Evolutionary conservation across 176 grass and related monocot genomes (phyloP), one percentile per base, ranked within the genome.

Genomic region (Eremochloa ophiuroides): DNA sequence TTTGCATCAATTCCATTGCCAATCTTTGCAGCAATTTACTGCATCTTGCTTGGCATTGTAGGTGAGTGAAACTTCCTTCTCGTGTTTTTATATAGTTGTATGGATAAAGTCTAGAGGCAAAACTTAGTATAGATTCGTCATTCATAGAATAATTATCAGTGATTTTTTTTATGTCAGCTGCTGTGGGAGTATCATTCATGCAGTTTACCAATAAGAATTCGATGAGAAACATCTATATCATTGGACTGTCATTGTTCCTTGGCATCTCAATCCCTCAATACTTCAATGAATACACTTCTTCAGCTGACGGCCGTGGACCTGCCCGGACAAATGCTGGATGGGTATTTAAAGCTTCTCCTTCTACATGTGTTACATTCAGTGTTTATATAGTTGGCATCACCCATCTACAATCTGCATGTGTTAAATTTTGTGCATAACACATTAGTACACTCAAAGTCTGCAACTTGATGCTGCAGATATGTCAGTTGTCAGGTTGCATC

Each of bases 181-280:
- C 96, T 27, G 88, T 99, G n/a, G 96, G 96, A 66, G 82, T 95
- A 64, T 99, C 96, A 14, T 96, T 93, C 55, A 80, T 87, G 59
- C 97, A 99, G 73, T 99, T 99, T 37, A 29, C 64, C 35, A 99
- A 99, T 89, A 99, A 70, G n/a, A 95, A 99, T 71, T 99, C 97
- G 0, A 82, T 93, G 91, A 99, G 97, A 86, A 99, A 99, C 79
- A 88, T 99, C 41, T 99, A 99, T 75, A 95, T 96, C 60, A 40
- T 99, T 10, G 97, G 97, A 47, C 61, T 92, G 18, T 82, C 97
- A 0, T 50, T 99, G 63, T 99, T 99, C 75, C 97, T 99, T 62
- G 93, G 93, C 44, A 74, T 99, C 30, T 99, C 97, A 1, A 75
- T 96, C 81, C 97, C 97, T 66, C 97, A 99, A 75, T 99, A 99